phyloP scores from a whole-genome alignment of 1,284 basidiomycete genomes.

The Ustilago lituana region DNA sequence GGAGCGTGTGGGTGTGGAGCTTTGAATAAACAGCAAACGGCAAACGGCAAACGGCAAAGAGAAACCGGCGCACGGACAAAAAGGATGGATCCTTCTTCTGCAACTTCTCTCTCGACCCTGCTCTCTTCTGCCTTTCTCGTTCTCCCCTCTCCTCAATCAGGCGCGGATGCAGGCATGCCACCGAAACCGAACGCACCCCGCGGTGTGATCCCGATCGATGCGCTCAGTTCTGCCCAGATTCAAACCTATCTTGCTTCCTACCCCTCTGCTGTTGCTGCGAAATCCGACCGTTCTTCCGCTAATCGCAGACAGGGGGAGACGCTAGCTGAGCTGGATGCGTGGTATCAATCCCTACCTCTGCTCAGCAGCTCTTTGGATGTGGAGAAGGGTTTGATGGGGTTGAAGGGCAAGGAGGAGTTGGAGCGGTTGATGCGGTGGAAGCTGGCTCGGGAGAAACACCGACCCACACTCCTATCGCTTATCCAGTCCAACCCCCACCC shows the following conservation, averaged over 20 bases:
- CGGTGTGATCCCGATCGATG: neutral
- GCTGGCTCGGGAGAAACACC: slow-evolving; percentile 23
- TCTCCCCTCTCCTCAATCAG: neutral
- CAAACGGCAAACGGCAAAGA: no score
- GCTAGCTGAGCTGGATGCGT: slow-evolving; percentile 8
- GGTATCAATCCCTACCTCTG: slow-evolving; percentile 17
- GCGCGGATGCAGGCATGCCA: no score
- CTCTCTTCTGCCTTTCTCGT: neutral
- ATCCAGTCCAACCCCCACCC: slow-evolving; percentile 13
- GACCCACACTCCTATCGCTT: slow-evolving; percentile 23
- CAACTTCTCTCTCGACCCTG: neutral
- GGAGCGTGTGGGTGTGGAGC: no score
- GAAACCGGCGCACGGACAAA: neutral
- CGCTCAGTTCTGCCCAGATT: neutral
- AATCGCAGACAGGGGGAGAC: neutral
- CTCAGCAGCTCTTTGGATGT: neutral
- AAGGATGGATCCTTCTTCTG: slow-evolving; percentile 1
- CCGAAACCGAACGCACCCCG: no score
- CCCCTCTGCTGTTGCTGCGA: neutral
- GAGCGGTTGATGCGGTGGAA: slow-evolving; percentile 40
- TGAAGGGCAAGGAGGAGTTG: slow-evolving; percentile 13
- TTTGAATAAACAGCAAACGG: no score
- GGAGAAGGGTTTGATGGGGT: neutral
- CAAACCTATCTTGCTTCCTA: no score
- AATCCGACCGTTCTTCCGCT: neutral